These are phyloP conservation scores for Apiospora marii DNA, from an alignment of 2,329 filamentous ascomycete genomes.

Conservation along the genomic window DNA sequence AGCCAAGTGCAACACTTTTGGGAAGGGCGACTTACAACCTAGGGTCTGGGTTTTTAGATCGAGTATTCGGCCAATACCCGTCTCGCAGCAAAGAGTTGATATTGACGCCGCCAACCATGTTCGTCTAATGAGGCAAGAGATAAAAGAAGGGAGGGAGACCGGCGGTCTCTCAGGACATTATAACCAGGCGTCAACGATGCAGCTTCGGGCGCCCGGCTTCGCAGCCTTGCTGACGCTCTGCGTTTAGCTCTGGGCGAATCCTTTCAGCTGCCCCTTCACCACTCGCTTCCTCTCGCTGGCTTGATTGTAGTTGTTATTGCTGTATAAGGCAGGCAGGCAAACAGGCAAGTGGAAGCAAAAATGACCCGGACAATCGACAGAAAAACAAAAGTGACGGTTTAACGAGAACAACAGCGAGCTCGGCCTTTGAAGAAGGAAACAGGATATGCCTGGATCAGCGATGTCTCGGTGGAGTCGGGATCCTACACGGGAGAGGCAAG, in stretches of 20 bases:
- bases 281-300: background rate
- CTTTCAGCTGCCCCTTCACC: conserved; percentile 21
- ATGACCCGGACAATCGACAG: background rate
- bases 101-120: conserved; percentile 38
- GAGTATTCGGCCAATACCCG: conserved; percentile 43
- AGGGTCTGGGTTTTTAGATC: conserved; percentile 25
- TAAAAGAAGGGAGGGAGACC: conserved; percentile 4
- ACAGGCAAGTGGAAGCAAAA: background rate
- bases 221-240: conserved; percentile 33
- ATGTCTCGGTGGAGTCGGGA: conserved; percentile 1
- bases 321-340: background rate
- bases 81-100: conserved; percentile 39
- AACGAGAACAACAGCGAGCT: conserved; percentile 3
- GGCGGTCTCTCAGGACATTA: conserved; percentile 35
- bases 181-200: conserved; percentile 30
- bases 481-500: background rate
- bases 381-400: background rate
- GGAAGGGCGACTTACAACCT: conserved; percentile 28
- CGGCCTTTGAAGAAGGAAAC: conserved; percentile 4
- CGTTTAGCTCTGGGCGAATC: background rate
- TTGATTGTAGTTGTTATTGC: background rate
- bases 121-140: conserved; percentile 24
- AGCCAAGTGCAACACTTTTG: conserved; percentile 11
- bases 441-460: conserved; percentile 6
- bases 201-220: conserved; percentile 32